Conservation (phyloP, 257 asterid genomes). For the Prunella vulgaris region DNA sequence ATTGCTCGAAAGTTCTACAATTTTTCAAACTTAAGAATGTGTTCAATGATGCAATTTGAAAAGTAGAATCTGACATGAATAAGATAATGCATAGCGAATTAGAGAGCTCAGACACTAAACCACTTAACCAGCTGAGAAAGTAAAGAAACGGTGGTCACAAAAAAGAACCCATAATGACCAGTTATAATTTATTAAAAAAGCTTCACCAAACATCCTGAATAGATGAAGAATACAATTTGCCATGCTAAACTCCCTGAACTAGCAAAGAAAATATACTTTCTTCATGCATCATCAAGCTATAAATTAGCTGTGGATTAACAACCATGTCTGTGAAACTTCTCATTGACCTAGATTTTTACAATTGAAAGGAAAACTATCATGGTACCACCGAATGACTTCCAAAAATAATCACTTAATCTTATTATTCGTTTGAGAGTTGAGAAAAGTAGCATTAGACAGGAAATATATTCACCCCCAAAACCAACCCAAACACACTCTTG, state of each 20-base stretch:
- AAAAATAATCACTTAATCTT: not conserved
- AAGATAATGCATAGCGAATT: not conserved
- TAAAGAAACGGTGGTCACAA: not conserved
- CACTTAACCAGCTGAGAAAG: not conserved
- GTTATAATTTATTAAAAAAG: not conserved
- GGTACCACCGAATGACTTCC: not conserved
- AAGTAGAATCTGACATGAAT: not conserved
- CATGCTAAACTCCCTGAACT: not conserved
- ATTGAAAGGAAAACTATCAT: not conserved
- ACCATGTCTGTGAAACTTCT: not conserved
- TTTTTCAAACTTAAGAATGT: not conserved
- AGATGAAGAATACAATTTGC: not conserved
- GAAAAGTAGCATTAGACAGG: not conserved
- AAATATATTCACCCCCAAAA: not conserved
- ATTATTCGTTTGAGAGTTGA: not conserved
- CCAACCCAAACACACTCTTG: constrained; percentile 2
- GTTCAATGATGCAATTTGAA: not conserved
- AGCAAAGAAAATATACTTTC: not conserved
- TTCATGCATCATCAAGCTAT: not conserved
- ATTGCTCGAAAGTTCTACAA: not conserved
- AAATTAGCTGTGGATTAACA: not conserved
- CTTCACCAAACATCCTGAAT: not conserved
- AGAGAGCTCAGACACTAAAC: not conserved
- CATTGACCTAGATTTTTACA: not conserved
- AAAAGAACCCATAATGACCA: not conserved